A percentile compares a stretch with the other conserved stretches of the same genome.
Conservation (phyloP, 495 filamentous ascomycete genomes). For the Xylaria flabelliformis region DNA sequence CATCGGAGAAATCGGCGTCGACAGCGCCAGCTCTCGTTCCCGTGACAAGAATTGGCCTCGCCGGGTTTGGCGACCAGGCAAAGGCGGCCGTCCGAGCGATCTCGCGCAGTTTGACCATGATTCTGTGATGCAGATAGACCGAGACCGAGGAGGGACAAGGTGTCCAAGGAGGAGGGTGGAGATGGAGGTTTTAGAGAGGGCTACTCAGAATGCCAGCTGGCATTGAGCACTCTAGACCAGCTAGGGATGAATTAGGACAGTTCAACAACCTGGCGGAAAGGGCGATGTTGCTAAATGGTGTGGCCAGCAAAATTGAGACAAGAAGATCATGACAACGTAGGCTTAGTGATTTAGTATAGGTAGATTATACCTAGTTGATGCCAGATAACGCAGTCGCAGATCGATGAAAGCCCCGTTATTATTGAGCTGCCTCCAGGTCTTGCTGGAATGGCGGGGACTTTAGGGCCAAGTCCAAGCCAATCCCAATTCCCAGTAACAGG, state of each 20-base stretch:
- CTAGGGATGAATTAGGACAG: slow-evolving; percentile 29
- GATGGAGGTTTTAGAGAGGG: slow-evolving; percentile 21
- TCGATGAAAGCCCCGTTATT: slow-evolving; percentile 26
- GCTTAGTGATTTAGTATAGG: neutral
- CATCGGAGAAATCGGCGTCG: slow-evolving; percentile 95
- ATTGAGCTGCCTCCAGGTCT: slow-evolving; percentile 29
- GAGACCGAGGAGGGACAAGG: neutral
- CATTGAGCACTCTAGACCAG: slow-evolving; percentile 46
- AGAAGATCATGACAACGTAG: slow-evolving; percentile 11
- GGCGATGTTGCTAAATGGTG: slow-evolving; percentile 2
- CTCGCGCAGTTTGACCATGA: slow-evolving; percentile 93
- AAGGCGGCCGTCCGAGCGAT: slow-evolving; percentile 96
- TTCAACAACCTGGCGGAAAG: neutral
- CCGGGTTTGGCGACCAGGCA: slow-evolving; percentile 86
- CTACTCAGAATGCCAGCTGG: slow-evolving; percentile 40
- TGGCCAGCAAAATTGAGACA: slow-evolving; percentile 4
- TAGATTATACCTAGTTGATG: slow-evolving; percentile 34
- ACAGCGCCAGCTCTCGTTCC: slow-evolving; percentile 94
- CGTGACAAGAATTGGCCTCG: slow-evolving; percentile 84
- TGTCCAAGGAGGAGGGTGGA: slow-evolving; percentile 10
- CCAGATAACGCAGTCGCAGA: slow-evolving; percentile 41
- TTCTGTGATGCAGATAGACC: slow-evolving; percentile 43
- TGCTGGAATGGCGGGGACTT: slow-evolving; percentile 24
- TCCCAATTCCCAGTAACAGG: slow-evolving; percentile 5
- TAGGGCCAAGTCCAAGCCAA: slow-evolving; percentile 24